Evolutionary conservation across 2,329 filamentous ascomycete genomes (phyloP).

Genomic region (Paracamarosporium sp.): DNA sequence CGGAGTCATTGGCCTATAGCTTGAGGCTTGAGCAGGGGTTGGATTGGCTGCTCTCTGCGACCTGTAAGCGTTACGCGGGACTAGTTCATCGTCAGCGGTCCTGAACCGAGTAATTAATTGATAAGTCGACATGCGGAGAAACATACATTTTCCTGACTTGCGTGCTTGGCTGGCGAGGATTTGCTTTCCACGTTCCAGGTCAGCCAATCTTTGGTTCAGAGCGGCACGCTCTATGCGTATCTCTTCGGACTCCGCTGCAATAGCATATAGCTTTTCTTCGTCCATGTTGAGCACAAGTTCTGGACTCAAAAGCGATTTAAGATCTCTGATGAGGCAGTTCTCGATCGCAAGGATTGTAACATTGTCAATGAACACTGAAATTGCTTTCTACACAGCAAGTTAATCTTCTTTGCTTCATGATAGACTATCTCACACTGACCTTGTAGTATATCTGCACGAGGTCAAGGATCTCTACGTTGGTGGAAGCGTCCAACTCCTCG

Average conservation of each 20-base stretch:
- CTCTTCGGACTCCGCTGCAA: conserved; percentile 36
- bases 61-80: not conserved
- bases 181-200: conserved; percentile 19
- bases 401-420: conserved; percentile 3
- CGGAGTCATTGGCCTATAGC: not conserved
- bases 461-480: conserved; percentile 33
- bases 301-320: conserved; percentile 28
- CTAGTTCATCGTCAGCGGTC: not conserved
- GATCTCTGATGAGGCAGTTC: conserved; percentile 29
- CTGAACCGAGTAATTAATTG: not conserved
- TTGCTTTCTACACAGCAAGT: conserved; percentile 24
- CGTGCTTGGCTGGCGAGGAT: conserved; percentile 24
- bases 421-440: conserved; percentile 8
- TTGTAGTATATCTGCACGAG: conserved; percentile 36
- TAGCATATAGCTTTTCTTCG: conserved; percentile 23
- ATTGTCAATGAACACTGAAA: conserved; percentile 35
- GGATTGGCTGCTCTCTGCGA: not conserved
- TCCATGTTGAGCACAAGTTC: conserved; percentile 24
- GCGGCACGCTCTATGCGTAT: conserved; percentile 17
- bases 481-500: conserved; percentile 28
- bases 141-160: conserved; percentile 13
- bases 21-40: not conserved
- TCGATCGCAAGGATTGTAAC: conserved; percentile 34
- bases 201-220: conserved; percentile 20
- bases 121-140: not conserved